A percentile compares a stretch with the other conserved stretches of the same genome.
These are phyloP conservation scores for Oryza glaberrima DNA, from an alignment of 176 grass and related monocot genomes.

Conservation along the genomic window DNA sequence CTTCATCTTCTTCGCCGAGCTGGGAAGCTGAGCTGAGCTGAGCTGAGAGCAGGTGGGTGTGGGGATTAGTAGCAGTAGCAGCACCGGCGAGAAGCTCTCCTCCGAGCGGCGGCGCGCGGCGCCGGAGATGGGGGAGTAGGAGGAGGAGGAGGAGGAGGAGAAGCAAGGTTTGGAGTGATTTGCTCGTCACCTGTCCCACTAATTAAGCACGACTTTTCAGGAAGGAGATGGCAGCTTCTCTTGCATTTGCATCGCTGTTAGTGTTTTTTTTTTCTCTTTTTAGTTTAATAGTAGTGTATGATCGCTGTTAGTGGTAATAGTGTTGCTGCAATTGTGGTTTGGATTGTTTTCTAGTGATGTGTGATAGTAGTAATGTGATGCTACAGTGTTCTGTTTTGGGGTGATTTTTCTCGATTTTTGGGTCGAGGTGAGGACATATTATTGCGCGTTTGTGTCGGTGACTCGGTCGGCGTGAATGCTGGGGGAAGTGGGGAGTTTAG, in stretches of 20 bases:
- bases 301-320: no score
- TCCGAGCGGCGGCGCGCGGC: background rate
- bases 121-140: background rate
- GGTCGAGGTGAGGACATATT: background rate
- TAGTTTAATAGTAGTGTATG: no score
- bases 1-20: slow-evolving; percentile 50
- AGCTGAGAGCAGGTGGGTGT: no score
- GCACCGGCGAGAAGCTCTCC: background rate
- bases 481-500: background rate
- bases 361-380: no score
- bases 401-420: no score
- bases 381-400: no score
- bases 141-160: background rate
- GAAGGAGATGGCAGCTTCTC: background rate
- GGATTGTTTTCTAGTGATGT: no score
- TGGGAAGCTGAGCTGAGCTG: background rate
- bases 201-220: background rate
- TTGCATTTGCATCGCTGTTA: no score
- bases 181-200: background rate
- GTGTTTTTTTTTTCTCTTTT: no score
- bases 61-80: background rate
- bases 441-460: background rate
- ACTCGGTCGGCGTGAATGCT: background rate
- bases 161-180: background rate
- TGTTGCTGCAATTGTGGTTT: no score